Percentiles rank a stretch among this genome's conserved stretches.
These are phyloP conservation scores for Thermothielavioides terrestris DNA, from an alignment of 495 filamentous ascomycete genomes.

Conservation along the genomic window DNA sequence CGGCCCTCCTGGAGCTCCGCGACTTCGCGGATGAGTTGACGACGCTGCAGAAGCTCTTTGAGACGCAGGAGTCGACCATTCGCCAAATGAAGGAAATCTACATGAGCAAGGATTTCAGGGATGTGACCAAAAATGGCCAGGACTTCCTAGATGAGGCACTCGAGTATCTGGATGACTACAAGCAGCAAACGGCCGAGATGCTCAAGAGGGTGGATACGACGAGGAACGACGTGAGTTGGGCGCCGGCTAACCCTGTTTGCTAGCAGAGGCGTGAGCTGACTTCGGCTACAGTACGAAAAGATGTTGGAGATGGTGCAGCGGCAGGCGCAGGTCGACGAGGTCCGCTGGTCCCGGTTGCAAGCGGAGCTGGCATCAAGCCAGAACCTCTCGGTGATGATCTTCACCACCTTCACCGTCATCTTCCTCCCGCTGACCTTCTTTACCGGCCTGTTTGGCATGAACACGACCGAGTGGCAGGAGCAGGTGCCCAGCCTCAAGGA, in stretches of 20 bases:
- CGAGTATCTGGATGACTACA: slow-evolving; percentile 47
- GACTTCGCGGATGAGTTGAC: slow-evolving; percentile 60
- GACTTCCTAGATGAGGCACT: slow-evolving; percentile 45
- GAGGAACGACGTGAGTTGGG: slow-evolving; percentile 34
- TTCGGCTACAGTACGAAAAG: slow-evolving; percentile 45
- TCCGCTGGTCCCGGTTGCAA: slow-evolving; percentile 54
- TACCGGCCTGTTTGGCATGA: slow-evolving; percentile 59
- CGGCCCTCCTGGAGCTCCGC: slow-evolving; percentile 53
- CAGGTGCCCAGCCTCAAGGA: slow-evolving; percentile 25
- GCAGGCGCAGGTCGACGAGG: slow-evolving; percentile 60
- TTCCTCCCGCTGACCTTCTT: slow-evolving; percentile 61
- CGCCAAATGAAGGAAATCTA: slow-evolving; percentile 39
- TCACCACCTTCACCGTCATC: slow-evolving; percentile 60
- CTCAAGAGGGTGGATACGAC: slow-evolving; percentile 41
- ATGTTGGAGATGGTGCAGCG: slow-evolving; percentile 61
- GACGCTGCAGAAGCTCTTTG: slow-evolving; percentile 50
- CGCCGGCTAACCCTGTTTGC: not conserved
- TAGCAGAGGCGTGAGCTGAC: not conserved
- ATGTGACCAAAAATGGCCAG: slow-evolving; percentile 31
- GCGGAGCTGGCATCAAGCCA: slow-evolving; percentile 56
- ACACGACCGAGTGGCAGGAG: slow-evolving; percentile 55
- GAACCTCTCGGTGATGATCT: slow-evolving; percentile 58
- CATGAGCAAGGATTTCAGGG: slow-evolving; percentile 22
- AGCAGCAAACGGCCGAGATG: slow-evolving; percentile 50
- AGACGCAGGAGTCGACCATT: slow-evolving; percentile 46